Conservation (phyloP, 1,284 basidiomycete genomes). For the Pseudozyma thailandica region DNA sequence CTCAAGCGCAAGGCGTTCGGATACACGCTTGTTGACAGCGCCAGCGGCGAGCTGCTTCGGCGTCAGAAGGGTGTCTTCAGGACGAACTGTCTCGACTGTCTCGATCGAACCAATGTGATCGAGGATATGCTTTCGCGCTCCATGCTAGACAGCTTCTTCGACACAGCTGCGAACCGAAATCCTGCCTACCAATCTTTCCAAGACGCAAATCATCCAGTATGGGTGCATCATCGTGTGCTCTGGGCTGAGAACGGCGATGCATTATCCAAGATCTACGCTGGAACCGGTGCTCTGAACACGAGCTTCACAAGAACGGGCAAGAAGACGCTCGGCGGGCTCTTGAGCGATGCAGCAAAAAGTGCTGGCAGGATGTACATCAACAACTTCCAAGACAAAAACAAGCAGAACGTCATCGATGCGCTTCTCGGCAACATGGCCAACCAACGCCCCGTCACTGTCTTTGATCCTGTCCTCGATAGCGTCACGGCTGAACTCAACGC, state of each 20-base stretch:
- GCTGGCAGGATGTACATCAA: slow-evolving; percentile 83
- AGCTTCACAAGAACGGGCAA: slow-evolving; percentile 94
- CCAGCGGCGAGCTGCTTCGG: slow-evolving; percentile 69
- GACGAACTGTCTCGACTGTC: slow-evolving; percentile 93
- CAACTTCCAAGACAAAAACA: slow-evolving; percentile 95
- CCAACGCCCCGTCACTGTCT: slow-evolving; percentile 88
- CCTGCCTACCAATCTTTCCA: slow-evolving; percentile 31
- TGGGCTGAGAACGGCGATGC: slow-evolving; percentile 77
- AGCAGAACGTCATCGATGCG: slow-evolving; percentile 94
- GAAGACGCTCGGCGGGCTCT: slow-evolving; percentile 73
- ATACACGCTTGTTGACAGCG: slow-evolving; percentile 75
- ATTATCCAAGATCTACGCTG: slow-evolving; percentile 83
- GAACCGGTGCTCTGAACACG: slow-evolving; percentile 94
- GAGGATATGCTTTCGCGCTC: slow-evolving; percentile 74
- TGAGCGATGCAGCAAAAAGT: slow-evolving; percentile 96
- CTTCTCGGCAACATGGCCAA: slow-evolving; percentile 91
- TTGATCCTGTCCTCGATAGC: slow-evolving; percentile 91
- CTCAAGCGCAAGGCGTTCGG: slow-evolving; percentile 81
- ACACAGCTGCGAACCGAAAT: slow-evolving; percentile 32
- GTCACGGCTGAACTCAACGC: slow-evolving; percentile 73
- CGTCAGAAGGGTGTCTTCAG: slow-evolving; percentile 88
- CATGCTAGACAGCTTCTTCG: slow-evolving; percentile 55
- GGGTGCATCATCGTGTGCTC: slow-evolving; percentile 87
- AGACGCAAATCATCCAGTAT: slow-evolving; percentile 72
- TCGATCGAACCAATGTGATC: slow-evolving; percentile 98